Percentiles rank a stretch among this genome's conserved stretches.
Evolutionary conservation across 331 rosid genomes (phyloP).

Genomic region (Rhamnella rubrinervis): DNA sequence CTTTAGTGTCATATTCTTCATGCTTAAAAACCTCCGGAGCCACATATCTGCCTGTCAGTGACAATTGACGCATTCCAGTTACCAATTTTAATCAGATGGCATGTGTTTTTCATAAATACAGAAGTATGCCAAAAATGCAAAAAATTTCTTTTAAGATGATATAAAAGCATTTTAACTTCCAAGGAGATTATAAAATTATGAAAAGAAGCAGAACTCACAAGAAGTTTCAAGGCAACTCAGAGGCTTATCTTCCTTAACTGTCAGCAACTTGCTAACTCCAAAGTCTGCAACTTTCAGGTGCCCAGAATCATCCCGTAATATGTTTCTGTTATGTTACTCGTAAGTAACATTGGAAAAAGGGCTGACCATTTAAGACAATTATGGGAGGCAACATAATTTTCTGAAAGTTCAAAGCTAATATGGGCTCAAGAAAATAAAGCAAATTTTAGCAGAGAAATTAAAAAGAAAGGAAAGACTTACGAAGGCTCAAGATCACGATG

Average conservation of each 20-base stretch:
- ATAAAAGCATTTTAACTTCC: neutral
- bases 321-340: conserved; percentile 76
- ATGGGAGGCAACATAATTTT: neutral
- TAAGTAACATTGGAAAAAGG: conserved; percentile 33
- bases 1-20: conserved; percentile 87
- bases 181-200: neutral
- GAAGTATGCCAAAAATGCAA: neutral
- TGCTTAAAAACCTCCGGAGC: conserved; percentile 90
- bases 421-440: neutral
- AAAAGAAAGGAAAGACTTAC: conserved; percentile 51
- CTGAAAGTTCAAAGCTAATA: conserved; percentile 19
- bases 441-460: conserved; percentile 6
- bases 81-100: conserved; percentile 1
- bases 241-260: conserved; percentile 87
- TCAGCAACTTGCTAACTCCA: conserved; percentile 90
- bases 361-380: neutral
- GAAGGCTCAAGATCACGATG: conserved; percentile 98
- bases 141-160: neutral
- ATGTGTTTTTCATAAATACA: neutral
- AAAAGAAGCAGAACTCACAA: conserved; percentile 49
- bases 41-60: conserved; percentile 56
- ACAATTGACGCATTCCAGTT: conserved; percentile 13
- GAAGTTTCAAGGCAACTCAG: conserved; percentile 65
- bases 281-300: conserved; percentile 96
- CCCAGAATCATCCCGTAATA: conserved; percentile 93